phyloP scores from a whole-genome alignment of 2,329 filamentous ascomycete species.

The Diaporthe citrichinensis region DNA sequence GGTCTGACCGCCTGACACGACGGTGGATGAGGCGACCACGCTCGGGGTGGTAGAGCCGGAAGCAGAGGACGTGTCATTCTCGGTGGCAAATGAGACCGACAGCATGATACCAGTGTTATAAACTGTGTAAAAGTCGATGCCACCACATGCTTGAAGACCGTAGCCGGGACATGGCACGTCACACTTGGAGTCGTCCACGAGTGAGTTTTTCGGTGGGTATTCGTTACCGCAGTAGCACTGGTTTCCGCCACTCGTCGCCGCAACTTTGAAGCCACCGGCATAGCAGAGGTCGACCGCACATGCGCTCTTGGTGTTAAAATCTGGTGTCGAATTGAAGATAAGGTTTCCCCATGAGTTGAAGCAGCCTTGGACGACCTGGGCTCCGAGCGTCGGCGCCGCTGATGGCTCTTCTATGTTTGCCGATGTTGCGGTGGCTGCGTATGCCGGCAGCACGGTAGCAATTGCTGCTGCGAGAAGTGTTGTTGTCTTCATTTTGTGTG shows the following conservation, averaged over 20 bases:
- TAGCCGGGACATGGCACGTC: constrained; percentile 76
- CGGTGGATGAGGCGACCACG: constrained; percentile 39
- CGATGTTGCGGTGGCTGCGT: constrained; percentile 36
- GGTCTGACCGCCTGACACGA: constrained; percentile 40
- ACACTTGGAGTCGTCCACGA: constrained; percentile 74
- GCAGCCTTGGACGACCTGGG: constrained; percentile 65
- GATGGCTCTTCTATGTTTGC: constrained; percentile 55
- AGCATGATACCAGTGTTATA: constrained; percentile 66
- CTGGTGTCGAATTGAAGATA: constrained; percentile 42
- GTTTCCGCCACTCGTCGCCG: constrained; percentile 71
- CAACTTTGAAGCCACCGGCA: constrained; percentile 65
- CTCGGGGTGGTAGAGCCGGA: constrained; percentile 48
- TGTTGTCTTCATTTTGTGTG: constrained; percentile 40
- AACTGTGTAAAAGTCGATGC: constrained; percentile 61
- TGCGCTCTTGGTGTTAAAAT: constrained; percentile 57
- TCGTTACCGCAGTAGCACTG: constrained; percentile 81
- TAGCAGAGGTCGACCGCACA: constrained; percentile 59
- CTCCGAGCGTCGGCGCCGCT: constrained; percentile 52
- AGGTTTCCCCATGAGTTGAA: constrained; percentile 61
- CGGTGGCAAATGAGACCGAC: constrained; percentile 52
- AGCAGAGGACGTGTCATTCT: constrained; percentile 50
- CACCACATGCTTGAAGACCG: constrained; percentile 74
- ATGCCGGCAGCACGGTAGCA: constrained; percentile 31
- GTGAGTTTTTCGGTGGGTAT: constrained; percentile 71
- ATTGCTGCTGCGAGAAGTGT: constrained; percentile 35